These are phyloP conservation scores for Phialemonium atrogriseum DNA, from an alignment of 2,329 filamentous ascomycete genomes.

Conservation along the genomic window DNA sequence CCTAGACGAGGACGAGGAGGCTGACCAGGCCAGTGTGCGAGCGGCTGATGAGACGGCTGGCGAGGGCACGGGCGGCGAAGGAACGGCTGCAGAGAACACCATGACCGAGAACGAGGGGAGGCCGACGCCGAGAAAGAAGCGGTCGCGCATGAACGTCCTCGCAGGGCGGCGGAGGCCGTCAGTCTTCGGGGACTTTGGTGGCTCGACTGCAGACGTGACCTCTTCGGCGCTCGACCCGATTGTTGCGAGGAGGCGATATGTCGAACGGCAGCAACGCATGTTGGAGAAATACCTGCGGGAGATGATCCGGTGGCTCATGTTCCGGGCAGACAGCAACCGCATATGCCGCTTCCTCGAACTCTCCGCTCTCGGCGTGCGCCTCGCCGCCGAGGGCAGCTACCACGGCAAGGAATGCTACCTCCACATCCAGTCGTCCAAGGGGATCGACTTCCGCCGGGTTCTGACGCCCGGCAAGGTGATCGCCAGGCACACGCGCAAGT, in stretches of 20 bases:
- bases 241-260: constrained; percentile 53
- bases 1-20: constrained; percentile 69
- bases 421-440: constrained; percentile 85
- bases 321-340: constrained; percentile 89
- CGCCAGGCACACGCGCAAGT: constrained; percentile 80
- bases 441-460: constrained; percentile 75
- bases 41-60: constrained; percentile 26
- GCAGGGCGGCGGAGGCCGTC: constrained; percentile 46
- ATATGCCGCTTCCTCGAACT: constrained; percentile 94
- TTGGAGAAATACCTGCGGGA: constrained; percentile 86
- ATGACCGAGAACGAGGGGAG: constrained; percentile 60
- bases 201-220: constrained; percentile 28
- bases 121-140: constrained; percentile 30
- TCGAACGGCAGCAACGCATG: constrained; percentile 75
- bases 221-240: constrained; percentile 47
- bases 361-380: constrained; percentile 83
- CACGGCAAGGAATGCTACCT: constrained; percentile 96
- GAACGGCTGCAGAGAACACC: constrained; percentile 41
- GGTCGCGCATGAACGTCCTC: constrained; percentile 45
- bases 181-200: constrained; percentile 37
- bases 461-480: constrained; percentile 72
- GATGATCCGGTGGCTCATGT: constrained; percentile 95
- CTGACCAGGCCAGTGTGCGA: constrained; percentile 28
- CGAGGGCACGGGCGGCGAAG: constrained; percentile 34
- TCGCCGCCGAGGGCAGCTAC: constrained; percentile 92